Base-by-base conservation (phyloP, 2,329 filamentous ascomycete species). In the Paraphaeosphaeria minitans region DNA sequence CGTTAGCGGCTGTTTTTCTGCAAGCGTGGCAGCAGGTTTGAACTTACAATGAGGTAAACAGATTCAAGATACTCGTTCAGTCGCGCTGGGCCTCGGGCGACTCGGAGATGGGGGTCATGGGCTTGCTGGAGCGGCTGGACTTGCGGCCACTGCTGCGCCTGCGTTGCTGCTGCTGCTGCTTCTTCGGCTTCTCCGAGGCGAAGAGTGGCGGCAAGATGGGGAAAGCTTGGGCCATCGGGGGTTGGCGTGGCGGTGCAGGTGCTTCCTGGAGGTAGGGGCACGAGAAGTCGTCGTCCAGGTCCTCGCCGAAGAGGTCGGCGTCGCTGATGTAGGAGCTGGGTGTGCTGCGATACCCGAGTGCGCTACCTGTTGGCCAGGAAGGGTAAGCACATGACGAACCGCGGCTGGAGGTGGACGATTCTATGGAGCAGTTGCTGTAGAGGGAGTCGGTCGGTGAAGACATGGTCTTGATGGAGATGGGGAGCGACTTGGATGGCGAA, bases 21-120 rank as follows among this genome's bases (percentile, higher is more conserved):
- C 52, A 54, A 19, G 24, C 12, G 33, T 50, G 22, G 52, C 47
- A 39, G 58, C 58, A 31, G 29, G 29, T 31, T 31, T 27, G 42
- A 35, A 62, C 67, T 64, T 68, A 70, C 66, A 48, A 43, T 60
- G 22, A 56, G 51, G 31, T 9, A 24, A 45, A 4, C 16, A 6
- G 9, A 31, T 16, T 27, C 9, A 16, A 19, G 33, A 45, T 22
- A 39, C 43, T 35, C 59, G 24, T 63, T 77, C 70, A 78, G 67
- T 78, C 76, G 22, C 68, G 66, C 16, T 72, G 71, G 6, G 58
- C 58, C 63, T 77, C 75, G 21, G 75, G 73, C 8, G 73, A 75
- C 69, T 79, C 77, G 12, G 75, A 68, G 58, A 79, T 79, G 56
- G 77, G 76, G 55, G 72, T 74, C 77, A 79, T 78, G 13, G 77